Conservation (phyloP, 805 yeast genomes). For the Candida boidinii region DNA sequence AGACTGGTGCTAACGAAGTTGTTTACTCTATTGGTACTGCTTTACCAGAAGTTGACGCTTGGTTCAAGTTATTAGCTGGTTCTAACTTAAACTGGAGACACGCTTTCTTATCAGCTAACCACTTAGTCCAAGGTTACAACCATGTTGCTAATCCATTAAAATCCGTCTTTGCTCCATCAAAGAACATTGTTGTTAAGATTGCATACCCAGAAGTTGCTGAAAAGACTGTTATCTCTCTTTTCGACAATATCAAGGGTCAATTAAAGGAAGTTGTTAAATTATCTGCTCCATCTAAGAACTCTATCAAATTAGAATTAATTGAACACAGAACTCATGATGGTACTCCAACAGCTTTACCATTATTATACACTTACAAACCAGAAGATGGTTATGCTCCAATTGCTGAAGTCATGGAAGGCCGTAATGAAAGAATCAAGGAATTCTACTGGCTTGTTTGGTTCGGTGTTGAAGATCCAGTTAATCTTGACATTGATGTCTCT, state of each 20-base stretch:
- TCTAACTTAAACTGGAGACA: conserved; percentile 75
- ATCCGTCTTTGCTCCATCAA: conserved; percentile 69
- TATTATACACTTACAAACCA: conserved; percentile 73
- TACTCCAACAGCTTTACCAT: conserved; percentile 63
- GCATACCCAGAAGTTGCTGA: conserved; percentile 38
- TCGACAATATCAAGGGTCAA: conserved; percentile 67
- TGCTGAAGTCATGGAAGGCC: conserved; percentile 77
- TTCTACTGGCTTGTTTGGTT: conserved; percentile 99
- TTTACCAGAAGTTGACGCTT: conserved; percentile 32
- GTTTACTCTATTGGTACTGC: conserved; percentile 30
- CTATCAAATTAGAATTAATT: conserved; percentile 65
- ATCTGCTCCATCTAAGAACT: conserved; percentile 36
- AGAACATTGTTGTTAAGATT: conserved; percentile 54
- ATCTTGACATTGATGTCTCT: conserved; percentile 65
- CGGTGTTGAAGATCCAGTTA: conserved; percentile 50
- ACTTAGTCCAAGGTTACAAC: conserved; percentile 78
- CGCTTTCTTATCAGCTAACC: conserved; percentile 73
- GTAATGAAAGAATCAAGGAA: conserved; percentile 88
- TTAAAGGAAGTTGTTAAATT: conserved; percentile 59
- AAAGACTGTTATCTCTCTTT: conserved; percentile 55
- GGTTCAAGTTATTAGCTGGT: conserved; percentile 85
- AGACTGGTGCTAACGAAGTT: conserved; percentile 22
- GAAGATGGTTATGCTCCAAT: conserved; percentile 94
- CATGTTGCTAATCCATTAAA: conserved; percentile 74
- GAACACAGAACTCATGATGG: conserved; percentile 84